Base-by-base conservation (phyloP, 2,329 filamentous ascomycete species). In the Colletotrichum tamarilloi region DNA sequence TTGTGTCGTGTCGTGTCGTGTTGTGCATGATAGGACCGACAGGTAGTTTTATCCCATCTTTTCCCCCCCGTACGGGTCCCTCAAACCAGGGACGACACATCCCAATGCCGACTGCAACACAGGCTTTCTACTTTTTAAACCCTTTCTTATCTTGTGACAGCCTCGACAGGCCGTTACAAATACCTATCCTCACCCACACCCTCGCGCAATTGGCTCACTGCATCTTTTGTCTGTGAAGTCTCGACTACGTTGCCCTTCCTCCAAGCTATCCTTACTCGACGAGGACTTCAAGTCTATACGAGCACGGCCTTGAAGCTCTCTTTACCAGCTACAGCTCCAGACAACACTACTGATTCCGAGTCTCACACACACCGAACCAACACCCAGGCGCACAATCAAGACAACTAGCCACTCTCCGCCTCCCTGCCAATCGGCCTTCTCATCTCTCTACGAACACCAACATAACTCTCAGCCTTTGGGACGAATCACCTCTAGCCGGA, bases 91-190 rank as follows among this genome's bases (percentile, higher is more conserved):
- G 67, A 65, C 71, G 67, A 73, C 35, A 64, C 67, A 62, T 60
- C 42, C 67, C 55, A 64, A 71, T 62, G 67, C 67, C 67, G 62
- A 73, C 67, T 22, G 62, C 67, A 62, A 71, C 62, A 66, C 60
- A 65, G 22, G 63, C 46, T 66, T 49, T 66, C 26, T 26, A 46
- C 22, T 24, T 53, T 62, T 67, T 55, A n/a, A 32, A 64, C 32
- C 42, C 55, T 58, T 62, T 68, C 24, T 53, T 42, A 68, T 72
- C 69, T 72, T 70, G 59, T 73, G 70, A 73, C 70, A 65, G 46
- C 59, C 59, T 73, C 70, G 46, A 65, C 56, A 16, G 22, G 32
- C 35, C 67, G 67, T 70, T 73, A 73, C 70, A 73, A 73, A 73
- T 70, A 73, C 60, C 66, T 59, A 63, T 52, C 59, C n/a, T 65